Base-by-base conservation (phyloP, 495 filamentous ascomycete species). In the Aspergillus affinis region DNA sequence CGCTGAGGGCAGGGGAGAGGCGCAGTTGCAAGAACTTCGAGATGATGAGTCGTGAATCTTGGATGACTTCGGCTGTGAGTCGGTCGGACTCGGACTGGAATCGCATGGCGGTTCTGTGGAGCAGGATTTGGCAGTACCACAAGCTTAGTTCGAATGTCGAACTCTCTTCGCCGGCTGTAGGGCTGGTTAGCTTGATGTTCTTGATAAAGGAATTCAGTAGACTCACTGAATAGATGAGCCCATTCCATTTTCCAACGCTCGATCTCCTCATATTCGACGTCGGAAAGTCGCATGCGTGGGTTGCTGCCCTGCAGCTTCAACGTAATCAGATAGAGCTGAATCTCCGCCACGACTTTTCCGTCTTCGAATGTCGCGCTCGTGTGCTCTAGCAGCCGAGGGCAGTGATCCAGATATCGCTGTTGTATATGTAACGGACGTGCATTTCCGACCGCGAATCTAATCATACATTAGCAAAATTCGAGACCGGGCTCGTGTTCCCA, bases 221-320 rank as follows among this genome's bases (percentile, higher is more conserved):
- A 54, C 66, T 57, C 64, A 75, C 74, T 60, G 27, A 77, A 61
- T 7, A 76, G 68, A 57, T 77, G 74, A 2, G 74, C 63, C 72
- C 74, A 77, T 51, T 77, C 72, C 59, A 72, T 63, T 58, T 74
- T 75, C 74, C 74, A 77, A 6, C 69, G 67, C 57, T 73, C 72
- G 36, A 77, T 65, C 51, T 77, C 74, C 50, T 77, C 74, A 29
- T 71, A 77, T 30, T 75, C 72, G 13, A 59, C 20, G 41, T 75
- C 71, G 9, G 67, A 62, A 9, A 66, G 67, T 41, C 60, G 69
- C 54, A 76, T 72, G 3, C 72, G 69, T 20, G 68, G 66, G n/a
- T 60, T 59, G 21, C 51, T 69, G 30, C 62, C 62, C 60, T 74
- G 73, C 15, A 75, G 61, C 17, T 60, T 64, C 13, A 73, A 48